Evolutionary conservation across 805 yeast genomes (phyloP).

Genomic region (Ogataea methanolica): DNA sequence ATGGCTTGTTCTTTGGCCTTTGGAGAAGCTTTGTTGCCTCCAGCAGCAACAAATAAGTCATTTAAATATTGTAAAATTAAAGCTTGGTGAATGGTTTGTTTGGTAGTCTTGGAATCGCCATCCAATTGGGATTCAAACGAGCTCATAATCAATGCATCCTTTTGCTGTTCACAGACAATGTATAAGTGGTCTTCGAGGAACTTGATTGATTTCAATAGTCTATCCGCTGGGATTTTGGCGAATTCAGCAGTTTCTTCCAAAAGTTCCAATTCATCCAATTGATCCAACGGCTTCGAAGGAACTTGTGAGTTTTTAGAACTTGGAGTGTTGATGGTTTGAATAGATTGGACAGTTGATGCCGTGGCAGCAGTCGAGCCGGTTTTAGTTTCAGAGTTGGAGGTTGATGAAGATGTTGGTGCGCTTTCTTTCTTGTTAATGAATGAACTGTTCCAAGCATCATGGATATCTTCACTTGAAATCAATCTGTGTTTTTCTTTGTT

Average conservation of each 20-base stretch:
- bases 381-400: neutral
- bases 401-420: slow-evolving; percentile 16
- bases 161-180: slow-evolving; percentile 77
- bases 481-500: slow-evolving; percentile 66
- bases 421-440: slow-evolving; percentile 47
- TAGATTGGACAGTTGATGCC: slow-evolving; percentile 5
- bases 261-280: slow-evolving; percentile 47
- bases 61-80: slow-evolving; percentile 63
- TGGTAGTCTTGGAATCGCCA: slow-evolving; percentile 49
- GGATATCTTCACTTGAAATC: slow-evolving; percentile 87
- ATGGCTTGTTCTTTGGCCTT: slow-evolving; percentile 37
- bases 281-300: slow-evolving; percentile 30
- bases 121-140: slow-evolving; percentile 81
- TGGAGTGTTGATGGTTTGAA: slow-evolving; percentile 29
- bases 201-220: slow-evolving; percentile 45
- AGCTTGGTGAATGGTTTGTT: slow-evolving; percentile 73
- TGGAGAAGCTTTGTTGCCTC: slow-evolving; percentile 14
- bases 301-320: slow-evolving; percentile 4
- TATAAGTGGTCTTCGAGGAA: slow-evolving; percentile 55
- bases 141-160: slow-evolving; percentile 88
- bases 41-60: slow-evolving; percentile 27
- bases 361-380: slow-evolving; percentile 22
- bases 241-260: slow-evolving; percentile 64
- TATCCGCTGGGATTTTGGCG: slow-evolving; percentile 48
- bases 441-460: slow-evolving; percentile 87